Conservation (phyloP, 2,329 filamentous ascomycete species). For the Exserohilum turcica region DNA sequence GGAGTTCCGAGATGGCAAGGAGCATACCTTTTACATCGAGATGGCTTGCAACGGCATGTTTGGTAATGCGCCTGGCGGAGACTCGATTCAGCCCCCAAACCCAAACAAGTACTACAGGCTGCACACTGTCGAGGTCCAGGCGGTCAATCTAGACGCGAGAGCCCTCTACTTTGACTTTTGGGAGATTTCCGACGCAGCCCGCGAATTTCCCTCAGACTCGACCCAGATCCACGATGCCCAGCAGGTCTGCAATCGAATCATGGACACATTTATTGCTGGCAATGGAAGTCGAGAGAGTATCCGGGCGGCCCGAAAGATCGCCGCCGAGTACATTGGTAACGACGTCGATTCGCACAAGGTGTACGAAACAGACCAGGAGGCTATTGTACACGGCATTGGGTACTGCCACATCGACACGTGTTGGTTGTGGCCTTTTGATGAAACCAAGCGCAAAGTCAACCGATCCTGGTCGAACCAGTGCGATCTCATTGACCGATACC, state of each 20-base stretch:
- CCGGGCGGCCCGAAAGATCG: conserved; percentile 78
- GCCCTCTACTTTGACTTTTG: conserved; percentile 90
- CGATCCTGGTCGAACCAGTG: conserved; percentile 97
- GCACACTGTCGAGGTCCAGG: conserved; percentile 79
- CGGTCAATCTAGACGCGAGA: conserved; percentile 83
- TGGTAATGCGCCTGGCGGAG: conserved; percentile 83
- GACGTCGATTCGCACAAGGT: conserved; percentile 78
- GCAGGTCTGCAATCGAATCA: conserved; percentile 82
- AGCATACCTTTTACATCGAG: conserved; percentile 92
- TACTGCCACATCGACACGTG: conserved; percentile 98
- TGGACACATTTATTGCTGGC: conserved; percentile 84
- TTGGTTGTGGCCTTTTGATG: conserved; percentile 98
- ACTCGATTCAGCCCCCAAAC: conserved; percentile 84
- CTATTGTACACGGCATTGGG: conserved; percentile 85
- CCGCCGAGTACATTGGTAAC: conserved; percentile 78
- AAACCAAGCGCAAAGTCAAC: conserved; percentile 95
- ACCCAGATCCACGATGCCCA: conserved; percentile 89
- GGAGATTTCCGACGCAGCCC: conserved; percentile 90
- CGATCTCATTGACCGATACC: conserved; percentile 91
- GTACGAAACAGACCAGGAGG: conserved; percentile 74
- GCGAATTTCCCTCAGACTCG: conserved; percentile 86
- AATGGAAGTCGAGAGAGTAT: conserved; percentile 75
- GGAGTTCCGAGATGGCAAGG: conserved; percentile 79
- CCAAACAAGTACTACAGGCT: conserved; percentile 83
- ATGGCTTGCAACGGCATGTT: conserved; percentile 99